Base-by-base conservation (phyloP, 306 rosid species). In the Quercus parvula region DNA sequence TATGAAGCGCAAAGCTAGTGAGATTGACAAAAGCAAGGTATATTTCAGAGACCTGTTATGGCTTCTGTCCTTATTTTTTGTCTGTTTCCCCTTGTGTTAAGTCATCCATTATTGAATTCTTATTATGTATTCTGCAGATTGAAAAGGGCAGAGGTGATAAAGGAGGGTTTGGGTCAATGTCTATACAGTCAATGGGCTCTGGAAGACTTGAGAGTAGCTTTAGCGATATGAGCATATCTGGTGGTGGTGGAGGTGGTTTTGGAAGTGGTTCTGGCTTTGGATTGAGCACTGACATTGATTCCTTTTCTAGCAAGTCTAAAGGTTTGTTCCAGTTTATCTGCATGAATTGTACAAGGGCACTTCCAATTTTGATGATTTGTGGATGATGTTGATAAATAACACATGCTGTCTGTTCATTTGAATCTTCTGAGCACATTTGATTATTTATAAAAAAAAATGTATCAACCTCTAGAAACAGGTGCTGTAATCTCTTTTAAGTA, bases 11-110 rank as follows among this genome's bases (percentile, higher is more conserved):
- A 95, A 95, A 86, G 99, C 98, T 71, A 95, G 89, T 88, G 99
- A 95, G 88, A 95, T 95, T 85, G 98, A 95, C 88, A 95, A 95
- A 83, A 95, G 97, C 99, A 95, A 95, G 99, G 99, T 95, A 84
- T 79, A 79, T 71, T 13, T 20, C 27, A 31, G 77, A 38, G 58
- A 18, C 49, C 12, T 78, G 79, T 35, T 61, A 71, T 76, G 54
- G 19, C 15, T 64, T 69, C n/a, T 57, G 56, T 74, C 61, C 46
- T 62, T 41, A 30, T 25, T 74, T 54, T 71, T 61, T 30, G 25
- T 49, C 51, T 41, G 24, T 71, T 72, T 75, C 33, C 6, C 59
- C 8, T 1, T 30, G 71, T 66, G 79, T 41, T 56, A 27, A 28
- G 62, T 56, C 58, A 58, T 76, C 51, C n/a, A 31, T 68, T 78